phyloP scores from a whole-genome alignment of 2,329 filamentous ascomycete genomes.

The Aspergillus sp. region DNA sequence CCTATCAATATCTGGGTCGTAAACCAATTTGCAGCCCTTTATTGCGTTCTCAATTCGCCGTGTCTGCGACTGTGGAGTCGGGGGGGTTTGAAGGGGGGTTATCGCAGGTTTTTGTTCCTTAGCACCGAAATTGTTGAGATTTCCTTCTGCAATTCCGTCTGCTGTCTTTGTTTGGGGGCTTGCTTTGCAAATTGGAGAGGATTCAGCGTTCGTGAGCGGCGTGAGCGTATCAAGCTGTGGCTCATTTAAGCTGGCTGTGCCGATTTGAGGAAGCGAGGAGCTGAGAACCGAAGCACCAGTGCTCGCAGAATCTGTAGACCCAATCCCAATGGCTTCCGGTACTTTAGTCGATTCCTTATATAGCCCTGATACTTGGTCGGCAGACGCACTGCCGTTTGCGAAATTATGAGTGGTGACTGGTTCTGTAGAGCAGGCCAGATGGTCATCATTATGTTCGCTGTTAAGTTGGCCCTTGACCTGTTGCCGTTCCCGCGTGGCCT shows the following conservation, averaged over 20 bases:
- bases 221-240: slow-evolving; percentile 53
- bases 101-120: slow-evolving; percentile 25
- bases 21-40: slow-evolving; percentile 56
- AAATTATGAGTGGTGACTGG: slow-evolving; percentile 6
- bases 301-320: slow-evolving; percentile 69
- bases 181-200: slow-evolving; percentile 56
- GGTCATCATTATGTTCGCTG: slow-evolving; percentile 15
- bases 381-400: slow-evolving; percentile 9
- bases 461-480: slow-evolving; percentile 47
- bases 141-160: slow-evolving; percentile 24
- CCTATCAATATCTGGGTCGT: slow-evolving; percentile 60
- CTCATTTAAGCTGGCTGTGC: slow-evolving; percentile 54
- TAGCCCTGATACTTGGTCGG: slow-evolving; percentile 6
- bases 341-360: slow-evolving; percentile 11
- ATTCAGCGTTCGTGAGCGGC: slow-evolving; percentile 62
- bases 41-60: slow-evolving; percentile 47
- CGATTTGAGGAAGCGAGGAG: slow-evolving; percentile 45
- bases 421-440: slow-evolving; percentile 6
- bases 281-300: slow-evolving; percentile 69
- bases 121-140: slow-evolving; percentile 24
- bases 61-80: slow-evolving; percentile 45
- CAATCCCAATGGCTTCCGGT: slow-evolving; percentile 55
- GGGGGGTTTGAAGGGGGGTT: slow-evolving; percentile 40
- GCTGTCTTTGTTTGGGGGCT: slow-evolving; percentile 47
- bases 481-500: slow-evolving; percentile 54